phyloP scores from a whole-genome alignment of 192 early-diverging fungal species.

The Chytriomyces confervae region DNA sequence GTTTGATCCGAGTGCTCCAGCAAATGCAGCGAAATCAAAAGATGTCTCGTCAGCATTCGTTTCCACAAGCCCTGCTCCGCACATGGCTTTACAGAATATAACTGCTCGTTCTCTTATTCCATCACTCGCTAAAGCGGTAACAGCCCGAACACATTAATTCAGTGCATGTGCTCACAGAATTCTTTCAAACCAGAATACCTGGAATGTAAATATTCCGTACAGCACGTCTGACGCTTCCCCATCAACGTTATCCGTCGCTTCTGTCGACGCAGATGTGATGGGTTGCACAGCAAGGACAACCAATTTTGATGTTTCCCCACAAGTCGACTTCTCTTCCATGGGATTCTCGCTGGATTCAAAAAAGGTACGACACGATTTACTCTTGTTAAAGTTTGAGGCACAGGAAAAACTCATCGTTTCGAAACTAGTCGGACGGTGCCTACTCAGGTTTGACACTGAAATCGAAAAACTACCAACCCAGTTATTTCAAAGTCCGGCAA shows the following conservation, averaged over 20 bases:
- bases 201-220: conserved; percentile 1
- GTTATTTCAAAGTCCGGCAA: conserved; percentile 6
- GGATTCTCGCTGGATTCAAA: conserved; percentile 23
- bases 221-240: neutral
- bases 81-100: neutral
- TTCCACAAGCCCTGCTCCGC: conserved; percentile 3
- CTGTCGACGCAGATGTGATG: neutral
- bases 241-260: neutral
- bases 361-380: neutral
- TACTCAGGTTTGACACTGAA: conserved; percentile 15
- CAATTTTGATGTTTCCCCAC: conserved; percentile 2
- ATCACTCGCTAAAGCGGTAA: neutral
- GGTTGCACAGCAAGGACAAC: conserved; percentile 6
- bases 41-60: conserved; percentile 5
- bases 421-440: neutral
- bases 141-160: too few species aligned
- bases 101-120: neutral
- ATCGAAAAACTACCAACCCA: conserved; percentile 12
- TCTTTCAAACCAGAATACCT: neutral
- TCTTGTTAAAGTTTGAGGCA: neutral
- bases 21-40: neutral
- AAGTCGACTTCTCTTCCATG: neutral
- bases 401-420: neutral
- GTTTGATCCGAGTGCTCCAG: conserved; percentile 1
- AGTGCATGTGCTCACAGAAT: neutral